Percentiles rank a stretch among this genome's conserved stretches.
Evolutionary conservation across 2,329 filamentous ascomycete genomes (phyloP).

Genomic region (Pleoardoris graminearum): DNA sequence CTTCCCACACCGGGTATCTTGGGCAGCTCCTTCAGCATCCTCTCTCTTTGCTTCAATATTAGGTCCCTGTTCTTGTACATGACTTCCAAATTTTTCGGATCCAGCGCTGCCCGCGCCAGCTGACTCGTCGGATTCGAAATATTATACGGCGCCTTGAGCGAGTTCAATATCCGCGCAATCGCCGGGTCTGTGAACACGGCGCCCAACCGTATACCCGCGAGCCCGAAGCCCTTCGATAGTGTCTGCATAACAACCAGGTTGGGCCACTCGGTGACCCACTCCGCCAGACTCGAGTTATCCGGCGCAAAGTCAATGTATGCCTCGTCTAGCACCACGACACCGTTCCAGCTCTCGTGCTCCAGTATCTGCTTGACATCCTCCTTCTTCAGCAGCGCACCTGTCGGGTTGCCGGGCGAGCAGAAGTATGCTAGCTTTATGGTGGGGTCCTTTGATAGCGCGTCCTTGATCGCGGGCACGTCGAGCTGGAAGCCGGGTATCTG

Average conservation of each 20-base stretch:
- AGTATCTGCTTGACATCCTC: slow-evolving; percentile 73
- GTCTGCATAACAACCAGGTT: slow-evolving; percentile 99
- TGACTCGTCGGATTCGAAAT: slow-evolving; percentile 85
- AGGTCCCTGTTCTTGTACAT: slow-evolving; percentile 73
- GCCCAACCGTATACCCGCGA: slow-evolving; percentile 90
- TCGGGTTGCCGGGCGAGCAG: slow-evolving; percentile 95
- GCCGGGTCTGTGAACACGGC: slow-evolving; percentile 76
- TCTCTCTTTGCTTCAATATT: slow-evolving; percentile 76
- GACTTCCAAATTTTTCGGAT: slow-evolving; percentile 65
- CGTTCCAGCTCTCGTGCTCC: slow-evolving; percentile 91
- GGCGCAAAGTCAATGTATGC: slow-evolving; percentile 95
- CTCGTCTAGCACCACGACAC: slow-evolving; percentile 89
- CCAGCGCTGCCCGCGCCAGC: slow-evolving; percentile 74
- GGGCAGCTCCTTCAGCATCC: slow-evolving; percentile 73
- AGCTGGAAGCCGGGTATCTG: slow-evolving; percentile 74
- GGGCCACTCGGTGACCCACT: slow-evolving; percentile 89
- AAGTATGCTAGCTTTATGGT: slow-evolving; percentile 88
- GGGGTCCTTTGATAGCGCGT: slow-evolving; percentile 64
- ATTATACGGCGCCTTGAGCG: slow-evolving; percentile 94
- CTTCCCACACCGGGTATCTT: slow-evolving; percentile 76
- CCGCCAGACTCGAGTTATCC: slow-evolving; percentile 77
- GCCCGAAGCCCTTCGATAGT: slow-evolving; percentile 94
- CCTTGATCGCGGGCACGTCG: slow-evolving; percentile 68
- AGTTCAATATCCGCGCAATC: slow-evolving; percentile 83
- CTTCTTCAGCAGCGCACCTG: slow-evolving; percentile 76